Conservation (phyloP, 768 basidiomycete genomes). For the Serpula lacrymans region DNA sequence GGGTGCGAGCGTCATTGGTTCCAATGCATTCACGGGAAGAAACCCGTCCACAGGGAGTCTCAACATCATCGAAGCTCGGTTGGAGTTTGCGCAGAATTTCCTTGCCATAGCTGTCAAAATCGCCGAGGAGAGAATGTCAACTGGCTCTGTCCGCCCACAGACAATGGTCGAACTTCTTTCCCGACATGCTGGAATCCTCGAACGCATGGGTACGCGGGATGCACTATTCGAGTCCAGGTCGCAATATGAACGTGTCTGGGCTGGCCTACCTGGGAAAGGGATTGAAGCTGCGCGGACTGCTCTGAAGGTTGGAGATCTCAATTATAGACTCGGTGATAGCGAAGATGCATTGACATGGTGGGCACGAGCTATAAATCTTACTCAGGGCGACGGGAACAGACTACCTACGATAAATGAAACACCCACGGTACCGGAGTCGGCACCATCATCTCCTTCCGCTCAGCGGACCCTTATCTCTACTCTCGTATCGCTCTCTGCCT, state of each 20-base stretch:
- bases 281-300: constrained; percentile 53
- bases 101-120: constrained; percentile 46
- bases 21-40: constrained; percentile 32
- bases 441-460: constrained; percentile 55
- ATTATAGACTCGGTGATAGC: constrained; percentile 48
- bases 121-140: constrained; percentile 36
- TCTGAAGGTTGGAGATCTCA: constrained; percentile 65
- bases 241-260: constrained; percentile 60
- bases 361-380: constrained; percentile 52
- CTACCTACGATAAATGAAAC: constrained; percentile 8
- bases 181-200: constrained; percentile 54
- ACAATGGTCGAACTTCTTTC: constrained; percentile 54
- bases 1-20: constrained; percentile 33
- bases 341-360: constrained; percentile 67
- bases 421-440: constrained; percentile 30
- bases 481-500: constrained; percentile 69
- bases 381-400: constrained; percentile 25
- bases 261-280: constrained; percentile 35
- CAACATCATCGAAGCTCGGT: constrained; percentile 49
- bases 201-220: constrained; percentile 53
- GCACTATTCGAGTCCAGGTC: constrained; percentile 52
- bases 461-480: constrained; percentile 61
- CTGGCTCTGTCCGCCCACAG: constrained; percentile 42
- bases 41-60: constrained; percentile 31
- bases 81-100: constrained; percentile 52